These are phyloP conservation scores for Coriaria nepalensis DNA, from an alignment of 306 rosid genomes.

Conservation along the genomic window DNA sequence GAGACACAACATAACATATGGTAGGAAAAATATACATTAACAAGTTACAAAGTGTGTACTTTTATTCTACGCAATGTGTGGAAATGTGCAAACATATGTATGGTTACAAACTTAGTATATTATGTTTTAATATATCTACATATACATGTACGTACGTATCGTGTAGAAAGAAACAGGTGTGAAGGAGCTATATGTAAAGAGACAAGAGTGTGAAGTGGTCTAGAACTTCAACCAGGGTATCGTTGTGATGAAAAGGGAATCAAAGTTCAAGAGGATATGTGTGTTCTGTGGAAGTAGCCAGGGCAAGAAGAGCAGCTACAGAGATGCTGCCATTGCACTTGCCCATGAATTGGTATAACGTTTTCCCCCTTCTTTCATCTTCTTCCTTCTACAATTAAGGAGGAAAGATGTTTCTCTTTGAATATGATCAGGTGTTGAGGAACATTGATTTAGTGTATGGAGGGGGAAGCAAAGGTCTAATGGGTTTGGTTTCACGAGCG, in stretches of 20 bases:
- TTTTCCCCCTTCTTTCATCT: neutral
- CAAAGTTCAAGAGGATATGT: constrained; percentile 76
- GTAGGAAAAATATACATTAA: too few species aligned
- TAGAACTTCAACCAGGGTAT: too few species aligned
- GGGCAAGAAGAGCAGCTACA: constrained; percentile 72
- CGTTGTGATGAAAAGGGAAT: constrained; percentile 13
- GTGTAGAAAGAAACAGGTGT: too few species aligned
- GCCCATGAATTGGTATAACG: constrained; percentile 65
- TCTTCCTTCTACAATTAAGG: too few species aligned
- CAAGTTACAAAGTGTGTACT: too few species aligned
- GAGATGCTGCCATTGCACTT: constrained; percentile 76
- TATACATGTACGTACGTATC: too few species aligned
- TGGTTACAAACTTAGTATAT: too few species aligned
- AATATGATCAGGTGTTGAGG: constrained; percentile 81
- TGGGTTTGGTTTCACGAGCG: constrained; percentile 56
- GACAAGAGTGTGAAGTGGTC: neutral
- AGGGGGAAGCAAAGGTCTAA: constrained; percentile 92
- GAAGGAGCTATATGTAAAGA: neutral
- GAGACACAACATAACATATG: too few species aligned
- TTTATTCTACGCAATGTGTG: too few species aligned
- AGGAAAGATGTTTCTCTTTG: too few species aligned
- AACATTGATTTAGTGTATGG: constrained; percentile 91
- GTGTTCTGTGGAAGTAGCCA: constrained; percentile 93
- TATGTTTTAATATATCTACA: too few species aligned
- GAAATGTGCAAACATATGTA: too few species aligned